A percentile compares a stretch with the other conserved stretches of the same genome.
These are phyloP conservation scores for Fusarium protoensiforme DNA, from an alignment of 2,329 filamentous ascomycete genomes.

Conservation along the genomic window DNA sequence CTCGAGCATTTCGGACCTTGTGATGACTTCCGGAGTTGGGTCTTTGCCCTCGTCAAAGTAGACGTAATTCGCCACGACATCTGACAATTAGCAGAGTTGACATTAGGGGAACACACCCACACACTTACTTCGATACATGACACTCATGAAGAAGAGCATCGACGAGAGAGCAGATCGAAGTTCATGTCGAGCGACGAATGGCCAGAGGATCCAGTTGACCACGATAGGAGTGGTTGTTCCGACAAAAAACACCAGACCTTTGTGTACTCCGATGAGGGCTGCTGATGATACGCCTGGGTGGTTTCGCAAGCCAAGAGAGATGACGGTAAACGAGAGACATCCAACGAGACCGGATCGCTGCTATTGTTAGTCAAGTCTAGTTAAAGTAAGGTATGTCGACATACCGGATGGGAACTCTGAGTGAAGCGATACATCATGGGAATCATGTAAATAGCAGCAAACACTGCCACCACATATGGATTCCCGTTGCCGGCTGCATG, in stretches of 20 bases:
- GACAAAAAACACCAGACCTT: constrained; percentile 62
- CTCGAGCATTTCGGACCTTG: constrained; percentile 67
- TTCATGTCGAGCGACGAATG: constrained; percentile 69
- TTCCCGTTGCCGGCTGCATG: constrained; percentile 63
- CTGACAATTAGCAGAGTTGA: constrained; percentile 39
- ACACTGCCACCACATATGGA: constrained; percentile 65
- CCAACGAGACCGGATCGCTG: constrained; percentile 67
- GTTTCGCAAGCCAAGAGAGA: constrained; percentile 58
- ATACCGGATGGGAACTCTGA: constrained; percentile 64
- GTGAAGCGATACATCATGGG: constrained; percentile 69
- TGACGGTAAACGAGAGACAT: constrained; percentile 66
- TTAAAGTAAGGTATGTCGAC: constrained; percentile 1
- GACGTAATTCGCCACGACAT: constrained; percentile 65
- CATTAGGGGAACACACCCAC: not conserved
- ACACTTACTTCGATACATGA: constrained; percentile 63
- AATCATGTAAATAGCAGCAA: constrained; percentile 67
- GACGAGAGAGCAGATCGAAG: constrained; percentile 64
- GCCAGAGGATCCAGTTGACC: constrained; percentile 71
- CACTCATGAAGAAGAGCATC: constrained; percentile 68
- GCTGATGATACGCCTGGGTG: constrained; percentile 48
- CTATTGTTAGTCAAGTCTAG: constrained; percentile 22
- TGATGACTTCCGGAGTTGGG: constrained; percentile 62
- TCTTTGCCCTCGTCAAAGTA: constrained; percentile 67
- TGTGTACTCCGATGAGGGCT: constrained; percentile 56
- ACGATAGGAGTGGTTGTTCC: constrained; percentile 65